These are phyloP conservation scores for Linnemannia hyalina DNA, from an alignment of 192 early-diverging fungal species.

Conservation along the genomic window DNA sequence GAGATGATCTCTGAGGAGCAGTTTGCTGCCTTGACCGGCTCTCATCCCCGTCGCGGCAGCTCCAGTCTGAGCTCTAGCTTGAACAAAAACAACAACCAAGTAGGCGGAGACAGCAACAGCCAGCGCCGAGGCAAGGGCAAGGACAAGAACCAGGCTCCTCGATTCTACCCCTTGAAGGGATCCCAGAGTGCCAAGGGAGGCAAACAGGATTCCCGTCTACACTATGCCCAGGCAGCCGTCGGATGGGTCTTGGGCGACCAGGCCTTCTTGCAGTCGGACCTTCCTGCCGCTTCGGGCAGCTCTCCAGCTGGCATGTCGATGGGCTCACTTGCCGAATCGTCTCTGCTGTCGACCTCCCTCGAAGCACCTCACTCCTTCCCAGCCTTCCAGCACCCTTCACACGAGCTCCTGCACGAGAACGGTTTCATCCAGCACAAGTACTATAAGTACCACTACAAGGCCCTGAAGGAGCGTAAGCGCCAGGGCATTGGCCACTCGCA, in stretches of 20 bases:
- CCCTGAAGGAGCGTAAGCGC: constrained; percentile 92
- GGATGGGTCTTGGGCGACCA: constrained; percentile 84
- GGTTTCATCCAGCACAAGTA: constrained; percentile 98
- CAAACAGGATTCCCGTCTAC: constrained; percentile 73
- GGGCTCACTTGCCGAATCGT: constrained; percentile 35
- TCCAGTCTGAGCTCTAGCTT: background rate
- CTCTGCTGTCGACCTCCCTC: constrained; percentile 59
- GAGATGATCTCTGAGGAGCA: constrained; percentile 70
- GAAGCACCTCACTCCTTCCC: constrained; percentile 72
- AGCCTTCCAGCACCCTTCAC: constrained; percentile 89
- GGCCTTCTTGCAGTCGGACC: constrained; percentile 62
- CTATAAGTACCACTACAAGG: constrained; percentile 93
- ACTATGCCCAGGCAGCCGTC: constrained; percentile 77
- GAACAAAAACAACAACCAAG: background rate
- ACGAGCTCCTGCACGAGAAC: constrained; percentile 94
- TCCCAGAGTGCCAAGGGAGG: constrained; percentile 43
- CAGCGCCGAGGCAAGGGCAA: constrained; percentile 42
- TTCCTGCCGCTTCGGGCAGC: constrained; percentile 48
- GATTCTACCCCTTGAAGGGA: constrained; percentile 67
- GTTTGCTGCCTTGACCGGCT: constrained; percentile 63
- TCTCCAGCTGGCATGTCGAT: constrained; percentile 53
- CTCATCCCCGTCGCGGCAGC: constrained; percentile 6
- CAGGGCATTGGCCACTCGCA: constrained; percentile 89
- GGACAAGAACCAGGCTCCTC: constrained; percentile 65
- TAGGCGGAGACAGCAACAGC: constrained; percentile 35